Evolutionary conservation across 306 rosid genomes (phyloP), one percentile per base, ranked within the genome.

Genomic region (Quercus agrifolia): DNA sequence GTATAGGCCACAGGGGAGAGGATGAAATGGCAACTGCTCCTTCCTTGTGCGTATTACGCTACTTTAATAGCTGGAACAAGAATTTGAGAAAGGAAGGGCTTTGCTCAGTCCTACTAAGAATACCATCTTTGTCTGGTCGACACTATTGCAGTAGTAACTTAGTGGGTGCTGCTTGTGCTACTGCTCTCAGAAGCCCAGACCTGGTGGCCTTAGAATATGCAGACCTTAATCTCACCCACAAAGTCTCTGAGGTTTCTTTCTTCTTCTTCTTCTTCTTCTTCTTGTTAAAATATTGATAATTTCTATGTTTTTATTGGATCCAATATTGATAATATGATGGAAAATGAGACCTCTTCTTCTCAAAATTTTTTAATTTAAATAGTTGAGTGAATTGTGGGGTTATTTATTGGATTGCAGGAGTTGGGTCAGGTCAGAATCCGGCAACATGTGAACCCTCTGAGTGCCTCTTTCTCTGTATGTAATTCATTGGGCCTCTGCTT

Each of bases 391-490:
- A 30, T 28, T 8, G 2, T 56, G 23, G 54, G 62, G 10, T 58
- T 54, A 15, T 77, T 3, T 78, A 5, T 52, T 49, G 46, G 59
- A 83, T 75, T 88, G 82, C 92, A 92, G 99, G 97, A 90, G 75
- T 59, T 85, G 82, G 97, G 94, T 79, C 95, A 86, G 72, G 88
- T 90, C 62, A 92, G 97, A 76, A 90, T 94, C 82, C 90, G 99
- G 82, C 99, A 92, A 83, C 97, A 92, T 87, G 99, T 92, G 46
- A 94, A 94, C 64, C 99, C 99, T 38, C 90, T 94, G 1, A 92
- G 95, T 66, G 63, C 88, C 33, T 90, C 95, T 78, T 89, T 90
- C 83, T 83, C 93, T 54, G 97, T 94, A 91, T 73, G 97, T 85
- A 75, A 35, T 52, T 74, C 13, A n/a, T 54, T 5, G 74, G 21